A percentile compares a stretch with the other conserved stretches of the same genome.
phyloP scores from a whole-genome alignment of 2,329 filamentous ascomycete species.

The Fusarium musae region DNA sequence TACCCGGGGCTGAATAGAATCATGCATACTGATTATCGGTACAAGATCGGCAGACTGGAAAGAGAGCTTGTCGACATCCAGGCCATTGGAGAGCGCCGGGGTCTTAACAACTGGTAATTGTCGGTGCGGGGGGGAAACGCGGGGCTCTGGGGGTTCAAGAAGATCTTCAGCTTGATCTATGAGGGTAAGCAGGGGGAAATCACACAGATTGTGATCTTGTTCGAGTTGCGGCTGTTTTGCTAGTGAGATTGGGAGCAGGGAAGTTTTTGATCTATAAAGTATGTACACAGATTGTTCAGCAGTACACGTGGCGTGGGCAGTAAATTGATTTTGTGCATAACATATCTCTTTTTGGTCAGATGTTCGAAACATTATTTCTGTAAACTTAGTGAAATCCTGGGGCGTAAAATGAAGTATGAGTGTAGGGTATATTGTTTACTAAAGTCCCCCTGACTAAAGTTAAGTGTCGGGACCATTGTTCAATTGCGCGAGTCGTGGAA shows the following conservation, averaged over 20 bases:
- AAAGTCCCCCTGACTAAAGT: not conserved
- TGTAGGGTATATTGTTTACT: not conserved
- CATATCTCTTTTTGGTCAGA: too few relatives aligned
- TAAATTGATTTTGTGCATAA: not conserved
- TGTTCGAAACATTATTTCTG: too few relatives aligned
- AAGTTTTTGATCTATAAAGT: accelerated
- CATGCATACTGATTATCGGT: too few relatives aligned
- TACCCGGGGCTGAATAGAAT: accelerated
- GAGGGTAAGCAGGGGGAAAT: accelerated
- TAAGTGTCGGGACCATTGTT: accelerated
- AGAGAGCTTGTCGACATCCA: not conserved
- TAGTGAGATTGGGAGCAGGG: accelerated
- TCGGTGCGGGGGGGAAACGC: not conserved
- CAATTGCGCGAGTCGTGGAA: not conserved
- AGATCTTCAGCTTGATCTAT: accelerated
- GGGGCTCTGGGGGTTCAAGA: not conserved
- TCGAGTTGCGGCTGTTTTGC: accelerated
- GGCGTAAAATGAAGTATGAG: not conserved
- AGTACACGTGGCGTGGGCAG: not conserved
- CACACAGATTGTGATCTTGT: not conserved
- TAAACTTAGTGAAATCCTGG: not conserved
- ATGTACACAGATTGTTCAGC: accelerated
- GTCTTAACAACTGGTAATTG: not conserved
- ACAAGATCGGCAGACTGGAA: too few relatives aligned
- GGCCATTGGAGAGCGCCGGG: not conserved